A percentile compares a stretch with the other conserved stretches of the same genome.
Conservation (phyloP, 768 basidiomycete species). For the Xerocomus potaroensis region DNA sequence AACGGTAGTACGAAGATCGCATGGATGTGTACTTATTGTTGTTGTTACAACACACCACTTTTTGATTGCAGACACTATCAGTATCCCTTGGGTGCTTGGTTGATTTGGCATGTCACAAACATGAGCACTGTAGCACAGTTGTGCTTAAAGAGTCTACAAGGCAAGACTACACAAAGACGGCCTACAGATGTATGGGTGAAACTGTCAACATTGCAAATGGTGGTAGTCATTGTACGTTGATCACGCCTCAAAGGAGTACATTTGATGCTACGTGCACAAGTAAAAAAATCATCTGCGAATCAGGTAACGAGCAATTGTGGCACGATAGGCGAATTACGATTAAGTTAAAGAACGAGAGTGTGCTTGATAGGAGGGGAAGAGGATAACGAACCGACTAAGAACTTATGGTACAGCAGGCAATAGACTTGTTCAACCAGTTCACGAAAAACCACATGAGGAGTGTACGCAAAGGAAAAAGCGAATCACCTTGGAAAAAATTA, state of each 20-base stretch:
- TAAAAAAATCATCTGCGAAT: neutral
- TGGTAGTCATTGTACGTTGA: neutral
- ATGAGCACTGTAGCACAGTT: too few species aligned
- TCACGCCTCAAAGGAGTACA: neutral
- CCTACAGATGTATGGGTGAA: too few species aligned
- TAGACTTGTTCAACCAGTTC: neutral
- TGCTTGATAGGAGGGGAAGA: neutral
- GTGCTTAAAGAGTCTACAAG: too few species aligned
- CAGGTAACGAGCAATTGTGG: too few species aligned
- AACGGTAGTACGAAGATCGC: too few species aligned
- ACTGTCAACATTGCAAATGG: too few species aligned
- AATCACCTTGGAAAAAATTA: neutral
- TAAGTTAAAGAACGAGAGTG: neutral
- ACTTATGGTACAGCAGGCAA: conserved; percentile 6
- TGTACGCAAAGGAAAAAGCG: neutral
- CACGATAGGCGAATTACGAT: neutral
- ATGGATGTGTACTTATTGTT: too few species aligned
- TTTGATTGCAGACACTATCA: too few species aligned
- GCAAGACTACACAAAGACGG: too few species aligned
- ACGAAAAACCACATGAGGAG: neutral
- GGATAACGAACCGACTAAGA: neutral
- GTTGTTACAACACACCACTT: too few species aligned
- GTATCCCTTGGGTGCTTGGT: too few species aligned
- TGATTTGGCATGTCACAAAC: too few species aligned
- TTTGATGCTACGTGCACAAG: neutral